Percentiles rank a stretch among this genome's conserved stretches.
phyloP scores from a whole-genome alignment of 345 rosid species.

The Garcia nutans region DNA sequence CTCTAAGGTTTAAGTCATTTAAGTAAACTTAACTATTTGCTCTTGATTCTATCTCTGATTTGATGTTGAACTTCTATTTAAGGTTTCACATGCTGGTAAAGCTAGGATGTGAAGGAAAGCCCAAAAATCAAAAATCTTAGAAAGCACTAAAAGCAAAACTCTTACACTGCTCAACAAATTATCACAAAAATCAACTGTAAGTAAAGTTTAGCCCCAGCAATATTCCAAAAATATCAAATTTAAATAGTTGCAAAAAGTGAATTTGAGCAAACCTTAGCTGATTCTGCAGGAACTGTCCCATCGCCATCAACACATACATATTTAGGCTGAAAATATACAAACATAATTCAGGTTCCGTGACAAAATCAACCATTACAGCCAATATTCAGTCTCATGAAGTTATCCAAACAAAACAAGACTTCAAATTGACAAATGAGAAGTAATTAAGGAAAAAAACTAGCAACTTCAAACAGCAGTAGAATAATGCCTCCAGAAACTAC shows the following conservation, averaged over 20 bases:
- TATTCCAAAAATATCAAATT: constrained; percentile 1
- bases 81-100: neutral
- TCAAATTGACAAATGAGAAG: neutral
- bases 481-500: neutral
- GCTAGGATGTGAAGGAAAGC: neutral
- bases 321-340: constrained; percentile 57
- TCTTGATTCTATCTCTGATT: too few relatives aligned
- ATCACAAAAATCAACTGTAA: neutral
- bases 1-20: too few relatives aligned
- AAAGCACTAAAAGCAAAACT: too few relatives aligned
- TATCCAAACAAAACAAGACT: neutral
- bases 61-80: too few relatives aligned
- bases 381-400: neutral
- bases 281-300: constrained; percentile 92
- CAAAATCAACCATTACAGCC: neutral
- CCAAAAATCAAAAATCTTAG: neutral
- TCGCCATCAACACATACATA: constrained; percentile 88
- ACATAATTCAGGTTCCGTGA: constrained; percentile 8
- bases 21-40: too few relatives aligned
- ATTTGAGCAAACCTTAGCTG: constrained; percentile 65
- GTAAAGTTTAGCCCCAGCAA: neutral
- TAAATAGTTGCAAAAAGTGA: neutral
- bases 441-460: neutral
- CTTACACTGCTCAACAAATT: neutral
- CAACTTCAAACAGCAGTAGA: neutral